Percentiles rank a stretch among this genome's conserved stretches.
Evolutionary conservation across 2,329 filamentous ascomycete species (phyloP).

Genomic region (Apiospora rasikravindrae): DNA sequence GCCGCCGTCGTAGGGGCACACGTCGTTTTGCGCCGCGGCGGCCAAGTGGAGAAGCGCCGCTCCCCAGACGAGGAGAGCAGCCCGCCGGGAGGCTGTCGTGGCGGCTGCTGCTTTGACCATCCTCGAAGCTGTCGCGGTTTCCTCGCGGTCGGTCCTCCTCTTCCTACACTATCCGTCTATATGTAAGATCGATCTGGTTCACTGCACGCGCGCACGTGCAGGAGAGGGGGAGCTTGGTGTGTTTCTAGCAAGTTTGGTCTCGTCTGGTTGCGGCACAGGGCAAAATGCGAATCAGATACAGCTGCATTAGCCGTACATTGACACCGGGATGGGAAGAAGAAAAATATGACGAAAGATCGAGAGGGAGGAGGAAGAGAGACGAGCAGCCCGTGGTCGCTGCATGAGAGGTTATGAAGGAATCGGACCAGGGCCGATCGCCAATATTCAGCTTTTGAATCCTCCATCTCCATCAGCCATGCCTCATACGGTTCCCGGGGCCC

Average conservation of each 20-base stretch:
- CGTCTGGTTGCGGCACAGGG: not conserved
- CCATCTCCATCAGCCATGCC: not conserved
- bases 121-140: not conserved
- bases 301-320: not conserved
- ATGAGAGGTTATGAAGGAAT: not conserved
- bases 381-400: not conserved
- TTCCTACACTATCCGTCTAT: not conserved
- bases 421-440: not conserved
- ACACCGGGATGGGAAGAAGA: not conserved
- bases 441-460: not conserved
- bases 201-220: not conserved
- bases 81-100: not conserved
- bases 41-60: not conserved
- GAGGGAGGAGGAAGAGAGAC: not conserved
- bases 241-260: not conserved
- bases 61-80: not conserved
- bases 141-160: not conserved
- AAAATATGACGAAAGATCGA: not conserved
- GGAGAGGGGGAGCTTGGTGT: not conserved
- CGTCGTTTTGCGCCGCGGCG: not conserved
- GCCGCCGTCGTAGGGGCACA: constrained; percentile 8
- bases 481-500: not conserved
- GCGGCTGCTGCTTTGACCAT: not conserved
- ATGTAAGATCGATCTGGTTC: not conserved
- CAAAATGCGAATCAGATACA: not conserved